Percentiles rank a stretch among this genome's conserved stretches.
phyloP scores from a whole-genome alignment of 345 rosid species.

The Geranium brycei region DNA sequence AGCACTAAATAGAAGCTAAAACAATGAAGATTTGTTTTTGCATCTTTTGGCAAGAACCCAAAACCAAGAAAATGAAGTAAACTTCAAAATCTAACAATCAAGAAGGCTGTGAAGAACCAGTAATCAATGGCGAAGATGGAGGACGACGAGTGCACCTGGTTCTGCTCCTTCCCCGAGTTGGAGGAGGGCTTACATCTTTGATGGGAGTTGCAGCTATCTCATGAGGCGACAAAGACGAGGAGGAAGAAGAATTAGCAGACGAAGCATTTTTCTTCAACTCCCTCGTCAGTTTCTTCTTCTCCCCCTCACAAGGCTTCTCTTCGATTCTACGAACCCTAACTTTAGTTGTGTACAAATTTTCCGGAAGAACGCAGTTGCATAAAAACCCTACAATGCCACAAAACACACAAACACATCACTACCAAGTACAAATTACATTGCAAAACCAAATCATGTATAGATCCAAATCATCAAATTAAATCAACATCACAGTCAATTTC shows the following conservation, averaged over 20 bases:
- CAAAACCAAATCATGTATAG: too few relatives aligned
- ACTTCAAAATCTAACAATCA: not conserved
- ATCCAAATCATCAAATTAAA: not conserved
- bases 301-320: conserved; percentile 49
- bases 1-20: not conserved
- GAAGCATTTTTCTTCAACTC: conserved; percentile 31
- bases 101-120: conserved; percentile 18
- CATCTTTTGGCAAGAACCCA: not conserved
- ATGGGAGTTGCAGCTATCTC: not conserved
- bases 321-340: conserved; percentile 42
- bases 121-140: conserved; percentile 47
- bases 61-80: not conserved
- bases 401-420: not conserved
- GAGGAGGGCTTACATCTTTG: conserved; percentile 4
- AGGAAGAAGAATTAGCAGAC: conserved; percentile 40
- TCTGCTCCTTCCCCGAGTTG: conserved; percentile 59
- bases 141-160: conserved; percentile 41
- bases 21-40: not conserved
- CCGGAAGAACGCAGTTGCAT: conserved; percentile 89
- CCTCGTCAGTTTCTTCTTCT: conserved; percentile 47
- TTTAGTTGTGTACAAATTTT: conserved; percentile 52
- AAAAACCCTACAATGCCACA: conserved; percentile 46
- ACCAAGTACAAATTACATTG: not conserved
- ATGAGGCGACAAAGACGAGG: conserved; percentile 50
- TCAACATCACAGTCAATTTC: too few relatives aligned